Evolutionary conservation across 2,329 filamentous ascomycete species (phyloP), one percentile per base, ranked within the genome.

Genomic region (Apiospora malaysiana): DNA sequence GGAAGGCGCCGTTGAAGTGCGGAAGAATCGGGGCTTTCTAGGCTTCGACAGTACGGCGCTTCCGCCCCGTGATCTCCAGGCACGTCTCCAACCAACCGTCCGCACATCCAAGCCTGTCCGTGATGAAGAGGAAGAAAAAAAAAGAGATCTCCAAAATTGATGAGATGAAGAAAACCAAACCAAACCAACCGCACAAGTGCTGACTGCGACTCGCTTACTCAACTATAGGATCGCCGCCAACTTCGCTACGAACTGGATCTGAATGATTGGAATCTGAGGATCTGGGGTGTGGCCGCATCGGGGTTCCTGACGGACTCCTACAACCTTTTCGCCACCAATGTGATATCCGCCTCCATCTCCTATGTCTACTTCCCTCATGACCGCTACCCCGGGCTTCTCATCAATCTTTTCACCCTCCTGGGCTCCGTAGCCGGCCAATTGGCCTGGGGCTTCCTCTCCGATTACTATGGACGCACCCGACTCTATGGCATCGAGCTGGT

Each of bases 401-500:
- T 78, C 59, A 88, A 88, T 75, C 77, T 88, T 72, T 85, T 85
- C 69, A 88, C 87, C 12, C 81, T 88, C 12, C 74, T 86, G 32
- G 86, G 86, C 43, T 88, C 86, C 7, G 84, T 88, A 43, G 77
- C 85, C 23, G 87, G 86, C 42, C 86, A 88, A 74, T 76, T 92
- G 32, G 75, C 85, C 27, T 89, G 88, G 72, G 87, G 87, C 56
- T 86, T 85, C 71, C 81, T 89, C 7, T 87, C 86, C 47, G 87
- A 89, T 73, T 83, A 83, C 70, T 86, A 85, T 76, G 87, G 86
- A n/a, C 83, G 87, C 25, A 88, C 87, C 16, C 82, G 85, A 5
- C 81, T 88, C 2, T 89, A 89, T 70, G 87, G 87, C n/a, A 85
- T 89, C 69, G 86, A 88, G 76, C 79, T 89, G 18, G 81, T 87